Evolutionary conservation across 164 flowering plant species (phyloP).

Genomic region (Kalanchoe fedtschenkoi): DNA sequence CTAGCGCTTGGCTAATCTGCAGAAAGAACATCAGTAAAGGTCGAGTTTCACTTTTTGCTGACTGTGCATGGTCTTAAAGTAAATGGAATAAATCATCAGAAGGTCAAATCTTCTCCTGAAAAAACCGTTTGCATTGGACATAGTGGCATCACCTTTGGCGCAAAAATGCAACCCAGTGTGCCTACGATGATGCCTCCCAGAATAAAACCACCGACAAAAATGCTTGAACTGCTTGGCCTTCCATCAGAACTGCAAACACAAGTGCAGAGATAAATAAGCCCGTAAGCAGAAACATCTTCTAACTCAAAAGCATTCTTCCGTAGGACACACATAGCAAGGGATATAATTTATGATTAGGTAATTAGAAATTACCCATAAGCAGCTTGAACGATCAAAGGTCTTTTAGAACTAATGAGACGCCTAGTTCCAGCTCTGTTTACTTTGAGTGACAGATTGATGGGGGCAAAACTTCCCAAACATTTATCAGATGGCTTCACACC

Average conservation of each 20-base stretch:
- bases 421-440: conserved; percentile 8
- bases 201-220: conserved; percentile 83
- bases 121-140: not conserved
- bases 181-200: conserved; percentile 89
- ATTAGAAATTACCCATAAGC: conserved; percentile 26
- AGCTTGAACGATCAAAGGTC: conserved; percentile 40
- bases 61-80: not conserved
- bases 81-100: not conserved
- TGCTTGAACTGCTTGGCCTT: conserved; percentile 43
- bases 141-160: conserved; percentile 59
- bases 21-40: not conserved
- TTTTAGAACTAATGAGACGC: conserved; percentile 18
- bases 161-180: conserved; percentile 78
- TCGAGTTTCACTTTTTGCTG: not conserved
- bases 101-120: not conserved
- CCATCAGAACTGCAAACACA: conserved; percentile 37
- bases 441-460: not conserved
- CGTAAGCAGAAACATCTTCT: not conserved
- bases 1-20: conserved; percentile 82
- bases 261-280: not conserved
- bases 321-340: not conserved
- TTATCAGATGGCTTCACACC: not conserved
- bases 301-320: not conserved
- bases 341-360: not conserved
- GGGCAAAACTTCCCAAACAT: not conserved